phyloP scores from a whole-genome alignment of 2,329 filamentous ascomycete genomes.

The Phyllosticta citribraziliensis region DNA sequence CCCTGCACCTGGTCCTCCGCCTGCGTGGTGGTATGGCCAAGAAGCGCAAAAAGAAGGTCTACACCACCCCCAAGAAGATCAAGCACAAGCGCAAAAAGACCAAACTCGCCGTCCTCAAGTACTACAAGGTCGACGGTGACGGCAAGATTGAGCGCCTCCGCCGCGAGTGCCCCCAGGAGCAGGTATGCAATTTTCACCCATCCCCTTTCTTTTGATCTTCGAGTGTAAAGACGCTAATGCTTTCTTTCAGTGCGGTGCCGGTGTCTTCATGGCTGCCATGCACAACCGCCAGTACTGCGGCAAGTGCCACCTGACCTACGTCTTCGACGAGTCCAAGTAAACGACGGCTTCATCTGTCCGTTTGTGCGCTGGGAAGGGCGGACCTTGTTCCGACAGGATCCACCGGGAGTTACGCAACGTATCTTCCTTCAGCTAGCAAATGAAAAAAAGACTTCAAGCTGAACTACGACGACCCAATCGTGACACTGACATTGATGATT shows the following conservation, averaged over 20 bases:
- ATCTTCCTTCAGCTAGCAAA: background rate
- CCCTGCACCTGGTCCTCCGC: slow-evolving; percentile 93
- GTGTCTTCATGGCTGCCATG: slow-evolving; percentile 99
- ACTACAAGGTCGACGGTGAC: slow-evolving; percentile 99
- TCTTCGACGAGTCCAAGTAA: slow-evolving; percentile 57
- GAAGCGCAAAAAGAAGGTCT: slow-evolving; percentile 99
- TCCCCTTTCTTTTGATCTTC: background rate
- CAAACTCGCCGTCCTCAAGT: slow-evolving; percentile 99
- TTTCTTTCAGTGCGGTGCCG: slow-evolving; percentile 73
- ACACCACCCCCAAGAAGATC: slow-evolving; percentile 99
- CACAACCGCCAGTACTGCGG: slow-evolving; percentile 98
- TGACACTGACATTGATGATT: no score
- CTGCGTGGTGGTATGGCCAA: slow-evolving; percentile 90
- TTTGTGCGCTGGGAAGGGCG: background rate
- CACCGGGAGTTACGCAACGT: slow-evolving; percentile 1
- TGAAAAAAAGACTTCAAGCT: background rate
- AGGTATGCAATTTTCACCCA: slow-evolving; percentile 51
- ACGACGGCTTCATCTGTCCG: background rate
- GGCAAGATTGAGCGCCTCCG: slow-evolving; percentile 99
- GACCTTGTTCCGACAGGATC: slow-evolving; percentile 5
- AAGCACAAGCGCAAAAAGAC: slow-evolving; percentile 99
- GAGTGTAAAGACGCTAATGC: background rate
- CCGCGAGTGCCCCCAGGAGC: slow-evolving; percentile 77
- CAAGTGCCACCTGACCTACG: slow-evolving; percentile 61
- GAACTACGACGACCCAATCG: background rate